Conservation (phyloP, 1,284 basidiomycete species). For the Neonothopanus nambi region DNA sequence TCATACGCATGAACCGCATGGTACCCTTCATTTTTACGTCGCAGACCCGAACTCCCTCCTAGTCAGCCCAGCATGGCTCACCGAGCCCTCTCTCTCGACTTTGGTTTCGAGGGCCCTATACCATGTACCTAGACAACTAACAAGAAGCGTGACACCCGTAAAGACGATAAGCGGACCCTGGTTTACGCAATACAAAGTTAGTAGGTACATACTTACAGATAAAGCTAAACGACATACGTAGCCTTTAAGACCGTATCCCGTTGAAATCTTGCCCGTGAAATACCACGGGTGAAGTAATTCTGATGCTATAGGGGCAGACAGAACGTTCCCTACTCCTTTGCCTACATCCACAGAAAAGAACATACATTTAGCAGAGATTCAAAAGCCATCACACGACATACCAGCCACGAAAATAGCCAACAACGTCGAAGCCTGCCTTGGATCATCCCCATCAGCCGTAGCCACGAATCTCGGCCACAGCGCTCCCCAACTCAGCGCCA, state of each 20-base stretch:
- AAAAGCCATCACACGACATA: not conserved
- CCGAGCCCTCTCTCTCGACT: no score
- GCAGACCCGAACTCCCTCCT: no score
- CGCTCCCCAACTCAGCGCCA: conserved; percentile 14
- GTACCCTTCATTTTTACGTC: no score
- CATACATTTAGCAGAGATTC: not conserved
- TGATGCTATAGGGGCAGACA: conserved; percentile 17
- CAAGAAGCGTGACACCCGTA: conserved; percentile 6
- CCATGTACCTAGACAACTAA: conserved; percentile 4
- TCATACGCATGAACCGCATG: no score
- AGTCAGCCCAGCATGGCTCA: no score
- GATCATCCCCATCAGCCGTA: conserved; percentile 12
- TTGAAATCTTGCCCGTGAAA: conserved; percentile 10
- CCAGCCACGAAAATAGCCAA: conserved; percentile 17
- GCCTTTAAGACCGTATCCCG: conserved; percentile 15
- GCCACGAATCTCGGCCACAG: conserved; percentile 17
- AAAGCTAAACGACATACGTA: conserved; percentile 6
- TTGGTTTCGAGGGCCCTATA: not conserved
- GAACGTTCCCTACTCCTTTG: conserved; percentile 13
- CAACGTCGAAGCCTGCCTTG: conserved; percentile 8
- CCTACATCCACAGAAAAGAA: not conserved
- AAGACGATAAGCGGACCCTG: conserved; percentile 12
- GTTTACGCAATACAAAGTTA: no score
- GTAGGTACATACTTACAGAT: no score
- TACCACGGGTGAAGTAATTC: conserved; percentile 14